These are phyloP conservation scores for Ascochyta pisi DNA, from an alignment of 2,329 filamentous ascomycete genomes.

Conservation along the genomic window DNA sequence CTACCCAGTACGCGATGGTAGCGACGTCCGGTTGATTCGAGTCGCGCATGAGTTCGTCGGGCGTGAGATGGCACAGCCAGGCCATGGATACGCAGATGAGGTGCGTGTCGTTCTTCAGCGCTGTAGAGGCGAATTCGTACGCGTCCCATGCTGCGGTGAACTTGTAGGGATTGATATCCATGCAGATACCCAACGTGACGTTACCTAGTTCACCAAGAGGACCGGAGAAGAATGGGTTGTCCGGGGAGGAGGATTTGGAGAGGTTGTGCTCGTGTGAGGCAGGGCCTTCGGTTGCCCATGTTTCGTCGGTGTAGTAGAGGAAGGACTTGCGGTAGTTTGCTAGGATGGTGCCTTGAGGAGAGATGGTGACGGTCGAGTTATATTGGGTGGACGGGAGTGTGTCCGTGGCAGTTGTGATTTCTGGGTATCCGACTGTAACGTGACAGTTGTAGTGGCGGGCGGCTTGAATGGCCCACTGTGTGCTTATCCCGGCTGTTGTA, in stretches of 20 bases:
- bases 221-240: conserved; percentile 47
- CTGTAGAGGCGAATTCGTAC: conserved; percentile 66
- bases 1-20: conserved; percentile 77
- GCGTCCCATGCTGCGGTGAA: conserved; percentile 64
- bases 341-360: conserved; percentile 61
- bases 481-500: conserved; percentile 68
- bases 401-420: conserved; percentile 50
- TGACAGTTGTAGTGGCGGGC: conserved; percentile 71
- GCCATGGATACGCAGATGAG: conserved; percentile 78
- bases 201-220: conserved; percentile 45
- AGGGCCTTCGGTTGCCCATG: conserved; percentile 64
- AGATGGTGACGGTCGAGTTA: conserved; percentile 66
- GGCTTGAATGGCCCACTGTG: conserved; percentile 72
- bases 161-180: conserved; percentile 69
- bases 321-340: conserved; percentile 69
- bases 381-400: conserved; percentile 53
- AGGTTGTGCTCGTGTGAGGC: conserved; percentile 30
- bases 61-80: conserved; percentile 68
- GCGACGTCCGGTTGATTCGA: conserved; percentile 69
- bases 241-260: conserved; percentile 25
- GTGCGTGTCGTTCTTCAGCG: conserved; percentile 63
- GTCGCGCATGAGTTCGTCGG: conserved; percentile 58
- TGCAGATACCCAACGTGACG: conserved; percentile 58
- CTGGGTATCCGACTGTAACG: conserved; percentile 77
- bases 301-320: conserved; percentile 71